Conservation (phyloP, 331 rosid species). For the Rhamnella rubrinervis region DNA sequence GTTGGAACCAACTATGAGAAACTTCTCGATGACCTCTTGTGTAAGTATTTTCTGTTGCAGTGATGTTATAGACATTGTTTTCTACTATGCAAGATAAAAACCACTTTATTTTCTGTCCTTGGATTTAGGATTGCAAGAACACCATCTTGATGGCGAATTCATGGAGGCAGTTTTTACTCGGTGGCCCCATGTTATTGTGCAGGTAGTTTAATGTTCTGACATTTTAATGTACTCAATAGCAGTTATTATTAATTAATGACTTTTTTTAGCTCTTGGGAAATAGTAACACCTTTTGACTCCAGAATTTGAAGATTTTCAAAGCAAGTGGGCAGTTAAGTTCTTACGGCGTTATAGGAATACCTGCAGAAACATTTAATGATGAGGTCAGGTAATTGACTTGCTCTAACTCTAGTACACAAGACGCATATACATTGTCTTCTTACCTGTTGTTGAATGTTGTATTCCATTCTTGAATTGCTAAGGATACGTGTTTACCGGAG, state of each 20-base stretch:
- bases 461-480: not conserved
- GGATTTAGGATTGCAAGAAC: constrained; percentile 92
- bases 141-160: constrained; percentile 96
- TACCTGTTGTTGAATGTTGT: not conserved
- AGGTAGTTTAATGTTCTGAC: constrained; percentile 45
- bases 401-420: not conserved
- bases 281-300: constrained; percentile 14
- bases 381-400: constrained; percentile 83
- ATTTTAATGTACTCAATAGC: not conserved
- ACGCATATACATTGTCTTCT: not conserved
- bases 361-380: constrained; percentile 95
- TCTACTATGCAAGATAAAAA: constrained; percentile 1
- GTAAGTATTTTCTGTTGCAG: constrained; percentile 46
- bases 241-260: not conserved
- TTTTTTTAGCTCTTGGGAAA: not conserved
- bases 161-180: constrained; percentile 98
- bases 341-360: constrained; percentile 85
- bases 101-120: constrained; percentile 17
- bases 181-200: constrained; percentile 99
- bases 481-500: not conserved
- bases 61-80: not conserved
- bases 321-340: constrained; percentile 99
- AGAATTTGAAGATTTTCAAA: constrained; percentile 99
- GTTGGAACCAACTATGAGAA: constrained; percentile 92
- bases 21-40: constrained; percentile 76